Base-by-base conservation (phyloP, 306 rosid genomes). In the Neltuma alba region DNA sequence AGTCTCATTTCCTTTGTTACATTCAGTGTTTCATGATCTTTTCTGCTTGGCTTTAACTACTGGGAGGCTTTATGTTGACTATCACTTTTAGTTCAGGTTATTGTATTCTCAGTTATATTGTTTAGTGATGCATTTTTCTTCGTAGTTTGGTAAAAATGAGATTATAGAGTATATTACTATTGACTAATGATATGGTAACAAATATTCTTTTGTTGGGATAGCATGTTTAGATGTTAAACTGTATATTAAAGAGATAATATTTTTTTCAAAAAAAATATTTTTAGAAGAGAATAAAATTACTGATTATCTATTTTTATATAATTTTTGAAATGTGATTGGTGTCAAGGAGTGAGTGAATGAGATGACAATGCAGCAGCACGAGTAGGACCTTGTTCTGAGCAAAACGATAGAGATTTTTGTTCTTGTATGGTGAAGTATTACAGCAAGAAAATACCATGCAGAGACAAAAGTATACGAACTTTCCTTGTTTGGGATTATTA, bases 351-450 rank as follows among this genome's bases (percentile, higher is more conserved):
- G 75, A 79, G 80, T 70, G 25, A 60, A 47, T 82, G 91, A 87
- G 83, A 82, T 76, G 87, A 87, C 91, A 79, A 62, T 75, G 79
- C 3, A 54, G 76, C 75, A 79, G 33, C 55, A 38, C 77, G 50
- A 78, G 82, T 82, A 75, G 86, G 83, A 33, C 73, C 81, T 82
- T 82, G 70, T 54, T 58, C 57, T 79, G 72, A 72, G 79, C 85
- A 69, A 76, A 61, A 72, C 77, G 73, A 80, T 61, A 73, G 38
- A 62, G 68, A 67, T 41, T 38, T 78, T 31, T 27, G 41, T 81
- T 67, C 71, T 72, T 78, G 25, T 20, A 52, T 20, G 67, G 21
- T 4, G 6, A 14, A 61, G 41, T 47, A 48, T 70, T 58, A 16
- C 33, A 65, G 68, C 47, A 84, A 75, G 42, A 38, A 78, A 45